Evolutionary conservation across 768 basidiomycete genomes (phyloP), one percentile per base, ranked within the genome.

Genomic region (Amanita muscaria): DNA sequence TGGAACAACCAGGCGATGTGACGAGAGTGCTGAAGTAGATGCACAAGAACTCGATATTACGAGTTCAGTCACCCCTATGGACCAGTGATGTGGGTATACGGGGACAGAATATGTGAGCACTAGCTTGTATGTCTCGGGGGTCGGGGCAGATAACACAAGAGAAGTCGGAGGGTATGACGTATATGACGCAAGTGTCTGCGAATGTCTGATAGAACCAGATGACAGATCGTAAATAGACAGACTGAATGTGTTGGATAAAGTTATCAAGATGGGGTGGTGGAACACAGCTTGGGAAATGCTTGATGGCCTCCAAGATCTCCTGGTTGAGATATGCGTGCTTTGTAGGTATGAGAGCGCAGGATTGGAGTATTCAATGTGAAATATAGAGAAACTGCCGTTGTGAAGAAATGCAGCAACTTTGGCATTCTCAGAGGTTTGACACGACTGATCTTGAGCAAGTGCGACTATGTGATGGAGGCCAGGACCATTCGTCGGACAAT

Each of bases 21-120:
- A 29, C n/a, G 46, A 23, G 29, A 33, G 16, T 31, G 46, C 19
- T 32, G 38, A 40, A n/a, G 37, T 39, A 23, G 36, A 40, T 29
- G 27, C 24, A 10, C 19, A 7, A 25, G 36, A 15, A 19, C 10
- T 39, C 23, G 76, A 70, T 36, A 90, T 83, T 39, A 85, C 70
- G 30, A 90, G 64, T 55, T 89, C 88, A 7, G 86, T 85, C 4
- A 76, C 79, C 24, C 83, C 85, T 23, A 80, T 74, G 19, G 80
- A 79, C 83, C 83, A 90, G 58, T 90, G 88, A 14, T 69, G 67
- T 3, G 88, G 88, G 57, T 85, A 89, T 33, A 90, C 80, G 23
- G 85, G 86, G 27, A 79, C 67, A 15, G 84, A 68, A 61, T 88
- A 88, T 14, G 80, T 77, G 52, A 90, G 61, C 21, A 89, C 67